Percentiles rank a stretch among this genome's conserved stretches.
These are phyloP conservation scores for Carallia pectinifolia DNA, from an alignment of 345 rosid species.

Conservation along the genomic window DNA sequence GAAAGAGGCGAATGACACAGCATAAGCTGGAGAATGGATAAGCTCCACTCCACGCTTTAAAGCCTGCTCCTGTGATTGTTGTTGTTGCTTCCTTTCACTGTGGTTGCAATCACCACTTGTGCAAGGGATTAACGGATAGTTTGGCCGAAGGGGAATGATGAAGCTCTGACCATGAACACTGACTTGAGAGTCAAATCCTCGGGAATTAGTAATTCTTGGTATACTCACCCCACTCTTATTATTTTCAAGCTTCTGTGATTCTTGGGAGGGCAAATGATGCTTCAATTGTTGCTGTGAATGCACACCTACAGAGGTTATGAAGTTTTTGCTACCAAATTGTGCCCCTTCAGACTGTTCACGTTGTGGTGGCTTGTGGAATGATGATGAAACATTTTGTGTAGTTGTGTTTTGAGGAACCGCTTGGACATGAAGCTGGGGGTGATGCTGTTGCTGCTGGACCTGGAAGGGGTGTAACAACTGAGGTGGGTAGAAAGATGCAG, in stretches of 20 bases:
- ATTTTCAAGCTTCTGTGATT: constrained; percentile 38
- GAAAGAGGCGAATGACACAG: constrained; percentile 46
- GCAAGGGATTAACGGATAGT: constrained; percentile 37
- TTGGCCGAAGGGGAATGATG: constrained; percentile 38
- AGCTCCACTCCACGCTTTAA: constrained; percentile 37
- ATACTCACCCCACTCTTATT: constrained; percentile 35
- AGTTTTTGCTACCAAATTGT: constrained; percentile 22
- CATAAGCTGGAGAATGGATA: constrained; percentile 35
- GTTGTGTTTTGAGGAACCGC: constrained; percentile 36
- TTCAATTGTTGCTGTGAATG: constrained; percentile 32
- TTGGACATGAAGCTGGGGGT: constrained; percentile 20
- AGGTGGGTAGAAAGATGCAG: constrained; percentile 49
- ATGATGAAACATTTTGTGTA: constrained; percentile 42
- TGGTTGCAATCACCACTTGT: constrained; percentile 25
- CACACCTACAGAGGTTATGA: constrained; percentile 27
- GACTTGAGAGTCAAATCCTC: constrained; percentile 25
- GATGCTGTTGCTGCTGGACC: constrained; percentile 39
- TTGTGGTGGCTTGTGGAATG: constrained; percentile 44
- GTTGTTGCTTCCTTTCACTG: constrained; percentile 26
- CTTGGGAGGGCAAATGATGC: constrained; percentile 23
- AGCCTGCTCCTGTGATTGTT: constrained; percentile 23
- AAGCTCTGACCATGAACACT: constrained; percentile 41
- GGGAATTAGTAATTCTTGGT: constrained; percentile 19
- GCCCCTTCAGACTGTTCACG: constrained; percentile 25
- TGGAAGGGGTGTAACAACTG: constrained; percentile 51